phyloP scores from a whole-genome alignment of 305 asterid species.

The Fraxinus albicans region DNA sequence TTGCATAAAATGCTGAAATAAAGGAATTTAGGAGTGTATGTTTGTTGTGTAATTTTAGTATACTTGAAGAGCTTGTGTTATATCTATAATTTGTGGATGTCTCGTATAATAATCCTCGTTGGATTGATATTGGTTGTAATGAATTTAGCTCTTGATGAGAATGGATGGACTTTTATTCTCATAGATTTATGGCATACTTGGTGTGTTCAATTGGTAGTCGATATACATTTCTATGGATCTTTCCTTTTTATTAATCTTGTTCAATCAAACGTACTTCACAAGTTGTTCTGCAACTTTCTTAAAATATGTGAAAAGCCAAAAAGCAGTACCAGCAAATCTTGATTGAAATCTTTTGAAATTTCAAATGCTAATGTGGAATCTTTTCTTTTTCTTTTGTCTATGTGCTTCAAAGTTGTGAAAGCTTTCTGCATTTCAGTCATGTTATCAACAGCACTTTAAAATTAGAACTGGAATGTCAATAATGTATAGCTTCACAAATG shows the following conservation, averaged over 20 bases:
- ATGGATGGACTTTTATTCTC: neutral
- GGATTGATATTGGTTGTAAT: too few relatives aligned
- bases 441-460: neutral
- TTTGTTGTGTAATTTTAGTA: neutral
- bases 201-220: neutral
- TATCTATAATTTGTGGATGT: neutral
- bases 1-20: neutral
- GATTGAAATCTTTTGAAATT: conserved; percentile 22
- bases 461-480: neutral
- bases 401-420: conserved; percentile 5
- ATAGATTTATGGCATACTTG: neutral
- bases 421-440: neutral
- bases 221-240: too few relatives aligned
- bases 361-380: conserved; percentile 20
- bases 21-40: neutral
- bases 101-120: too few relatives aligned
- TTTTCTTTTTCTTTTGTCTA: neutral
- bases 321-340: conserved; percentile 17
- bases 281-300: conserved; percentile 16
- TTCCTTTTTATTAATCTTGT: neutral
- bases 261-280: neutral
- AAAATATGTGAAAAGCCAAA: conserved; percentile 29
- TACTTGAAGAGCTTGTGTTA: neutral
- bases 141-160: too few relatives aligned
- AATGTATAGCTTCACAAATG: neutral